Evolutionary conservation across 1,139 yeast species (phyloP).

Genomic region (Candida tropicalis): DNA sequence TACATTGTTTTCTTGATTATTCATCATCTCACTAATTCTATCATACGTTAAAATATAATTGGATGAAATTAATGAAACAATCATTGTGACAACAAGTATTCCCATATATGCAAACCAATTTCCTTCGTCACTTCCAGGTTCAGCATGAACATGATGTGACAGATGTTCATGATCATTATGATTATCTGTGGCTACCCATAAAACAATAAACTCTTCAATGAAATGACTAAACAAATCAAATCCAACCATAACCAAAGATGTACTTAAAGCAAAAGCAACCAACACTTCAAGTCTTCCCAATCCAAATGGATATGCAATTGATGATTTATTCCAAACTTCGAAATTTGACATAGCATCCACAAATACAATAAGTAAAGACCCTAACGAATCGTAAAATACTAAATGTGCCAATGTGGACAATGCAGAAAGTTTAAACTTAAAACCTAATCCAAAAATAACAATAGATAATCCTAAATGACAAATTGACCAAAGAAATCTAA

Average conservation of each 20-base stretch:
- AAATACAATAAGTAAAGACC: constrained; percentile 67
- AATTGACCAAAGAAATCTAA: constrained; percentile 65
- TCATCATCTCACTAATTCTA: constrained; percentile 36
- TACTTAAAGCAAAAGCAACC: constrained; percentile 83
- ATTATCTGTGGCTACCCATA: constrained; percentile 43
- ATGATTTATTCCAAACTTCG: constrained; percentile 88
- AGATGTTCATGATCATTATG: constrained; percentile 31
- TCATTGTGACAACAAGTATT: constrained; percentile 29
- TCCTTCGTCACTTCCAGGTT: constrained; percentile 33
- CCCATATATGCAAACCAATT: constrained; percentile 38
- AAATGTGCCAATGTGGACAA: constrained; percentile 84
- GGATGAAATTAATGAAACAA: constrained; percentile 40
- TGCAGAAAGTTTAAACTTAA: constrained; percentile 57
- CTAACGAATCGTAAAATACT: constrained; percentile 82
- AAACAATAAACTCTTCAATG: constrained; percentile 69
- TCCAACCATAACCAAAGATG: constrained; percentile 87
- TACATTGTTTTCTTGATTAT: constrained; percentile 5
- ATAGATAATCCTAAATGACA: constrained; percentile 61
- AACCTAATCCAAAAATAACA: constrained; percentile 62
- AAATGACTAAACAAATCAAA: constrained; percentile 85
- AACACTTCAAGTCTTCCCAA: constrained; percentile 85
- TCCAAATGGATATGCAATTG: constrained; percentile 88
- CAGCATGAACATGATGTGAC: constrained; percentile 58
- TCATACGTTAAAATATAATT: constrained; percentile 38
- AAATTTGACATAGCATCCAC: constrained; percentile 86